These are phyloP conservation scores for Cryptococcus sp. DNA, from an alignment of 1,284 basidiomycete genomes.

Conservation along the genomic window DNA sequence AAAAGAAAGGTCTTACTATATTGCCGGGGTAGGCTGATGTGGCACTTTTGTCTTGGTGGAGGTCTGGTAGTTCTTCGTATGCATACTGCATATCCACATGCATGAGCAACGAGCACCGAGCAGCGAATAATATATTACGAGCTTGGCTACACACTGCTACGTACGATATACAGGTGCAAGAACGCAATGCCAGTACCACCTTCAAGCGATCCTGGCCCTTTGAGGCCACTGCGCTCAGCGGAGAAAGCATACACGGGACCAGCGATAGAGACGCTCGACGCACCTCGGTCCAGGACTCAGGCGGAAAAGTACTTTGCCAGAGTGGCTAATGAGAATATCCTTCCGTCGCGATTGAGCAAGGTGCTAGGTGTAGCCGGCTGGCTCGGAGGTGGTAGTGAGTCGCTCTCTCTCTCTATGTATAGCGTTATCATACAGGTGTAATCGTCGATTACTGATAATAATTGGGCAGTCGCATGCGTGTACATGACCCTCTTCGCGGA, in stretches of 20 bases:
- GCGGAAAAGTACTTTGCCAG: conserved; percentile 38
- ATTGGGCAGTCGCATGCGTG: conserved; percentile 31
- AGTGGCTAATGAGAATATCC: conserved; percentile 30
- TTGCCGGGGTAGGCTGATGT: no score
- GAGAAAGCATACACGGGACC: conserved; percentile 28
- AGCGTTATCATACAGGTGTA: not conserved
- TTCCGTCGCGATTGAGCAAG: conserved; percentile 26
- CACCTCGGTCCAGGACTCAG: conserved; percentile 23
- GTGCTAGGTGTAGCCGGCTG: conserved; percentile 38
- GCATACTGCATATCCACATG: no score
- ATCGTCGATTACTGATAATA: not conserved
- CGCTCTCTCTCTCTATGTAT: not conserved
- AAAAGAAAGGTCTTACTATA: no score
- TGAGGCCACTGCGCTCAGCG: not conserved
- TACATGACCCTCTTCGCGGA: conserved; percentile 50
- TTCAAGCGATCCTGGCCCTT: not conserved
- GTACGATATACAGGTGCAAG: no score
- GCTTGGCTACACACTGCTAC: no score
- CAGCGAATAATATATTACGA: no score
- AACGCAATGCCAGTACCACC: not conserved
- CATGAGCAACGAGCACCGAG: no score
- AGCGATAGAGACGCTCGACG: conserved; percentile 10
- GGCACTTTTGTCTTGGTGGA: no score
- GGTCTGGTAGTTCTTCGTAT: no score
- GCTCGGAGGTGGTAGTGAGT: conserved; percentile 23